Base-by-base conservation (phyloP, 306 rosid genomes). In the Senna siamea region DNA sequence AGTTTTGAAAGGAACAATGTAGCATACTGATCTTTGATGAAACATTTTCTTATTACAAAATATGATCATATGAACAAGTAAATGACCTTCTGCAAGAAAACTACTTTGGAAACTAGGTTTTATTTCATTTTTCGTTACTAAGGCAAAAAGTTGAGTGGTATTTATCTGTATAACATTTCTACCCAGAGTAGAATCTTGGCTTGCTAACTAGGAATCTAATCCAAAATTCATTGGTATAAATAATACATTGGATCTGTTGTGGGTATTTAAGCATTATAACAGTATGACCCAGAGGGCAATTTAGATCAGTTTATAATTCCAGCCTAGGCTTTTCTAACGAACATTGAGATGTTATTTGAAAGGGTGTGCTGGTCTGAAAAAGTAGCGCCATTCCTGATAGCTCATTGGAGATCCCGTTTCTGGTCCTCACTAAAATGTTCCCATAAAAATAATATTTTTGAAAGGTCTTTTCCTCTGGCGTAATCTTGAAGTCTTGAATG, bases 61-160 rank as follows among this genome's bases (percentile, higher is more conserved):
- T 19, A 62, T 30, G 64, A 14, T 34, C 66, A 23, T 64, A 37
- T 35, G 28, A 62, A n/a, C 0, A 9, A 60, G 66, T 54, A 40
- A 51, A 51, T 70, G 28, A 38, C 26, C 17, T 69, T 77, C n/a
- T 30, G 57, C 43, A 6, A 54, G 6, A 19, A 52, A 53, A 58
- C 53, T 7, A 12, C 43, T 63, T 64, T 70, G 41, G 30, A 14
- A 65, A 66, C 20, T 40, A 23, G 56, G 14, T 18, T 73, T 41
- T 66, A 56, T 7, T 55, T 57, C 69, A 78, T 20, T 55, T 40
- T 69, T 77, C 48, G 46, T 23, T 7, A 50, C 65, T 55, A 50
- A 19, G 55, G 47, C 35, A 41, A 56, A 17, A 44, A 3, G 14
- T 77, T 14, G 43, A 50, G 38, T 40, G 6, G 10, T 17, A 18